These are phyloP conservation scores for Prunus yedoensis DNA, from an alignment of 331 rosid species.

Conservation along the genomic window DNA sequence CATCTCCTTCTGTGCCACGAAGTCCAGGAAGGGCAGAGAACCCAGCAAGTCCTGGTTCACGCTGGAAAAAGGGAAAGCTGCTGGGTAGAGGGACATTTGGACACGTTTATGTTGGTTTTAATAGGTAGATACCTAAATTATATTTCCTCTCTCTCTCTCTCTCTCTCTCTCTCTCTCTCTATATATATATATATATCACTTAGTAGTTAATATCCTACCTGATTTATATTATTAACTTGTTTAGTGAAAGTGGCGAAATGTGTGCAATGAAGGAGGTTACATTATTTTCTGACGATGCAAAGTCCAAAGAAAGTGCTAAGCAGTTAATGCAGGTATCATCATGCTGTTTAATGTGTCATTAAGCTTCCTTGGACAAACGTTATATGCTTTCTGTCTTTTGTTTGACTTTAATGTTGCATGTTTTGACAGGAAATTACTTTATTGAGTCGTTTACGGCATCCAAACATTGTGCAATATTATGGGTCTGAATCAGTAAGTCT, in stretches of 20 bases:
- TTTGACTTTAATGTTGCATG: constrained; percentile 22
- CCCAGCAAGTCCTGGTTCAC: constrained; percentile 76
- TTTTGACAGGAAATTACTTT: constrained; percentile 82
- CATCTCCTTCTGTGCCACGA: constrained; percentile 97
- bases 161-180: too few relatives aligned
- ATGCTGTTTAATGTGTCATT: constrained; percentile 10
- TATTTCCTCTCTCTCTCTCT: neutral
- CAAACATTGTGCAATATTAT: constrained; percentile 90
- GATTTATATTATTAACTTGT: constrained; percentile 32
- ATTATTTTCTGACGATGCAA: constrained; percentile 92
- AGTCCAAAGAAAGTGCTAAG: constrained; percentile 90
- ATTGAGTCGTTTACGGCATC: constrained; percentile 90
- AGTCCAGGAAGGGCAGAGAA: constrained; percentile 97
- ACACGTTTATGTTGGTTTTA: constrained; percentile 92
- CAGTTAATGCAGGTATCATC: constrained; percentile 81
- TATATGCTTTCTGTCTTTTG: constrained; percentile 26
- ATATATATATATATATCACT: neutral
- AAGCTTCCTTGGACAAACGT: constrained; percentile 3
- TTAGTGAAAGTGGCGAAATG: constrained; percentile 93
- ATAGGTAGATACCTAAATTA: constrained; percentile 48
- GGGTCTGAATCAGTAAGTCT: constrained; percentile 83
- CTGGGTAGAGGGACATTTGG: constrained; percentile 98
- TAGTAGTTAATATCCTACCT: constrained; percentile 1
- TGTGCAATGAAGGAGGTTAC: constrained; percentile 99
- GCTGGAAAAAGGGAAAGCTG: constrained; percentile 95